phyloP scores from a whole-genome alignment of 306 rosid species.

The Lathyrus tuberosus region DNA sequence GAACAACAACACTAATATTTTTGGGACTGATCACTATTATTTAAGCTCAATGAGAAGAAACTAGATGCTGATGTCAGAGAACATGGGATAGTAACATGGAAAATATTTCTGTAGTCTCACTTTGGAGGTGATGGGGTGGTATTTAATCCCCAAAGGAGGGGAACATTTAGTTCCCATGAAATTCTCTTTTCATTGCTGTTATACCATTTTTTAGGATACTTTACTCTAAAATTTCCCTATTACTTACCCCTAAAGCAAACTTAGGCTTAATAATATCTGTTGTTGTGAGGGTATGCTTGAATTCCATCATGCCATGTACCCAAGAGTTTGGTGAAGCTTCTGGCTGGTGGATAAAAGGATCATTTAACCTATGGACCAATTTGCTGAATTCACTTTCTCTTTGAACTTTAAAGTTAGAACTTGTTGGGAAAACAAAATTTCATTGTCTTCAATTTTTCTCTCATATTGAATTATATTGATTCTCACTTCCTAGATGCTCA shows the following conservation, averaged over 20 bases:
- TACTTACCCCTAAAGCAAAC: neutral
- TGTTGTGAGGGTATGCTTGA: constrained; percentile 19
- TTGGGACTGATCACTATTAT: neutral
- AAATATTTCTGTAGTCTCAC: too few relatives aligned
- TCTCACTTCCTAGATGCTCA: constrained; percentile 30
- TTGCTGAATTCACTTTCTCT: neutral
- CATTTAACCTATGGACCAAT: constrained; percentile 14
- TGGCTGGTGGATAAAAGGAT: constrained; percentile 15
- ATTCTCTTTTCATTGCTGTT: neutral
- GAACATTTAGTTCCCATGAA: neutral
- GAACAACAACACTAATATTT: neutral
- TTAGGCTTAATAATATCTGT: constrained; percentile 4
- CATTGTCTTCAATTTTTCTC: constrained; percentile 23
- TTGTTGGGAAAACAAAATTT: constrained; percentile 25
- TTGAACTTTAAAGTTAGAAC: constrained; percentile 8
- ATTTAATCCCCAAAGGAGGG: neutral
- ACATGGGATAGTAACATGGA: too few relatives aligned
- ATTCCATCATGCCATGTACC: constrained; percentile 9
- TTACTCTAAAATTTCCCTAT: neutral
- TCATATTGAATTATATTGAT: neutral
- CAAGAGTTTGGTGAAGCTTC: constrained; percentile 27
- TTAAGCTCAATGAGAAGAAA: neutral
- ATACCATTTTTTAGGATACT: neutral
- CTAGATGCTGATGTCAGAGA: too few relatives aligned
- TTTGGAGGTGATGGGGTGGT: neutral